Percentiles rank a stretch among this genome's conserved stretches.
These are phyloP conservation scores for Anisodus tanguticus DNA, from an alignment of 257 asterid genomes.

Conservation along the genomic window DNA sequence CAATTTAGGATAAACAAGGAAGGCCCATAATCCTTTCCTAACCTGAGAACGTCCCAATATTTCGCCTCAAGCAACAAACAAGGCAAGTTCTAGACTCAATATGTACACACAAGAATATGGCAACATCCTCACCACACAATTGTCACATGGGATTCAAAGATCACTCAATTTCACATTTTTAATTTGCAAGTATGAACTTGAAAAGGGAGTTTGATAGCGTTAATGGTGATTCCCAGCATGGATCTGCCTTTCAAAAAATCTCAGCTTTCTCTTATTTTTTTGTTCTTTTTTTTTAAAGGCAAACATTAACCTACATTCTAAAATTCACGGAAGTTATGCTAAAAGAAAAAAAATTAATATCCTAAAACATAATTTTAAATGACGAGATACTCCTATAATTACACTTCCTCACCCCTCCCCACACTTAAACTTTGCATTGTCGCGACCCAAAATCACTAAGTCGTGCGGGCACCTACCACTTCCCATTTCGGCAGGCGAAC, in stretches of 20 bases:
- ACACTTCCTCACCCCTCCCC: too few relatives aligned
- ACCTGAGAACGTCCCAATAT: background rate
- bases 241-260: background rate
- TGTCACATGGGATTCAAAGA: background rate
- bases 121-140: background rate
- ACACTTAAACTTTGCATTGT: too few relatives aligned
- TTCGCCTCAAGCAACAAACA: background rate
- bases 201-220: too few relatives aligned
- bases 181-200: too few relatives aligned
- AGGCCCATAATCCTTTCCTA: background rate
- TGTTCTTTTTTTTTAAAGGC: too few relatives aligned
- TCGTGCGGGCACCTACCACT: too few relatives aligned
- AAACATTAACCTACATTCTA: conserved; percentile 32
- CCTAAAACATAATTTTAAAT: too few relatives aligned
- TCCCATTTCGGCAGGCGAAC: too few relatives aligned
- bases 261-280: background rate
- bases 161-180: background rate
- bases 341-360: too few relatives aligned
- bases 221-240: too few relatives aligned
- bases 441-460: too few relatives aligned
- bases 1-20: background rate
- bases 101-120: background rate
- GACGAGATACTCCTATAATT: too few relatives aligned
- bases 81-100: background rate
- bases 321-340: conserved; percentile 9